Evolutionary conservation across 83 land plant species (phyloP), one percentile per base, ranked within the genome.

Genomic region (Thuja plicata): DNA sequence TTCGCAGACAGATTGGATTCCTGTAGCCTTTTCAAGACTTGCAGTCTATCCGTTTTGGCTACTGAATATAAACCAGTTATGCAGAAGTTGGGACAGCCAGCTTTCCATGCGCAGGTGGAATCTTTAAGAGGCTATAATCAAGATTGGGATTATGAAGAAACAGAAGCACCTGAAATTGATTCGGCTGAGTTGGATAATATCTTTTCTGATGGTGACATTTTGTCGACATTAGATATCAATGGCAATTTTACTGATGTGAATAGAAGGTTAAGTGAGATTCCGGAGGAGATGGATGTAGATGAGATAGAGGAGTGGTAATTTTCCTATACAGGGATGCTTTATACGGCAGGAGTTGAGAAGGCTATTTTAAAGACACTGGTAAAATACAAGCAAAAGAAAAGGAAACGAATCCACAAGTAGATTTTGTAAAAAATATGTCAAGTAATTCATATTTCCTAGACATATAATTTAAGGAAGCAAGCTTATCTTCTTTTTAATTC

Each of bases 231-330:
- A 43, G 43, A 83, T n/a, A 34, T 74, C 17, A 83, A 83, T 46
- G 27, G 4, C 48, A 16, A 43, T 43, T 24, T 45, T 83, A 46
- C 32, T 27, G 3, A 41, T 43, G 24, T n/a, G 5, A 83, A 83
- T 83, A 46, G 32, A 8, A 46, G 16, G 16, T 34, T n/a, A 83
- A 83, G 16, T 83, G 85, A 83, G 15, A 46, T 83, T 27, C 34
- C 30, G 11, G 55, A 46, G 35, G 54, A 46, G 27, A 46, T 83
- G 85, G 85, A 80, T 80, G 38, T 8, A 80, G 83, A 83, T 83
- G 85, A 83, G 24, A 83, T 83, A 83, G 85, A 83, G 30, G 85
- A 83, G 32, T 83, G 85, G 85, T 82, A 82, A 82, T 82, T 82
- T n/a, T n/a, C 48, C n/a, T 45, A 82, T 52, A 46, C 32, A 38